These are phyloP conservation scores for Leishmania lainsoni DNA, from an alignment of 208 protist species.

Conservation along the genomic window DNA sequence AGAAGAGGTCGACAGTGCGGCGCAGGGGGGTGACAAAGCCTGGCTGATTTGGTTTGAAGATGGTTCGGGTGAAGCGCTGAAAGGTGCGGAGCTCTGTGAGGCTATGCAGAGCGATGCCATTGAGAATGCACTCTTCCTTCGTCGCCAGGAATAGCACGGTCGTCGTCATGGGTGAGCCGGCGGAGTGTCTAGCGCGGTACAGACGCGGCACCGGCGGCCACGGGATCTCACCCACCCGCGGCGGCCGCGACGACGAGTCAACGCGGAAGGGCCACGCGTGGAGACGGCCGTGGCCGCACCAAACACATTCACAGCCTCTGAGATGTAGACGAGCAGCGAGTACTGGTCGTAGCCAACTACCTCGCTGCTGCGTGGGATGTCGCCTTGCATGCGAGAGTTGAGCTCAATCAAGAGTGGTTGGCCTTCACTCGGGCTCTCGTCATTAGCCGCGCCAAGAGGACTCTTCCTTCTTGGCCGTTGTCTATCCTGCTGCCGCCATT, in stretches of 20 bases:
- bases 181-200: constrained; percentile 37
- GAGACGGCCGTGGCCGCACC: constrained; percentile 32
- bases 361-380: constrained; percentile 63
- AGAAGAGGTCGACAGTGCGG: constrained; percentile 77
- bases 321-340: constrained; percentile 74
- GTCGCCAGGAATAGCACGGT: constrained; percentile 72
- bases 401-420: constrained; percentile 88
- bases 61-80: constrained; percentile 50
- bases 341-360: constrained; percentile 86
- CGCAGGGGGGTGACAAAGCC: constrained; percentile 35
- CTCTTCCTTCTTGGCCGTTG: background rate
- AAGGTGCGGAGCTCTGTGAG: constrained; percentile 60
- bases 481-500: background rate
- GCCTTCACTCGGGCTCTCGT: constrained; percentile 6
- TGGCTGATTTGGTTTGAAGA: constrained; percentile 40
- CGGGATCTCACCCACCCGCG: constrained; percentile 34
- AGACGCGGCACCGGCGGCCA: constrained; percentile 78
- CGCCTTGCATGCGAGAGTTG: constrained; percentile 84
- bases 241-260: background rate
- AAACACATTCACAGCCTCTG: constrained; percentile 48
- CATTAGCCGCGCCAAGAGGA: background rate
- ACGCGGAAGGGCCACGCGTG: constrained; percentile 18
- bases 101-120: constrained; percentile 30
- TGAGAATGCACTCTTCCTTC: constrained; percentile 47
- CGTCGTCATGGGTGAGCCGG: constrained; percentile 10